Evolutionary conservation across 164 flowering plant species (phyloP).

Genomic region (Protea cynaroides): DNA sequence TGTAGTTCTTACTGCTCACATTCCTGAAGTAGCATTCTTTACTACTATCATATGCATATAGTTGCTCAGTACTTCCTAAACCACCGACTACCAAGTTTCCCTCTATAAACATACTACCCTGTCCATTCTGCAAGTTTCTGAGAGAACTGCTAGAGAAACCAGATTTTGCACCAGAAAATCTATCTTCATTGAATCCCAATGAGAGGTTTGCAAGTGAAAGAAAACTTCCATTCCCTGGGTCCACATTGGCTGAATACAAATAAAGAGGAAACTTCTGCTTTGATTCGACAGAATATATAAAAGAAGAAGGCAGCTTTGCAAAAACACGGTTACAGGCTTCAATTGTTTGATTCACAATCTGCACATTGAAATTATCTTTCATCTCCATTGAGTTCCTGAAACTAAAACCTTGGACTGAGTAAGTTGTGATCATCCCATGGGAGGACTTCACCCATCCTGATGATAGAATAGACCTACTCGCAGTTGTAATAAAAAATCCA

Average conservation of each 20-base stretch:
- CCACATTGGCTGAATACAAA: conserved; percentile 28
- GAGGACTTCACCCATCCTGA: conserved; percentile 82
- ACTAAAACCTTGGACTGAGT: conserved; percentile 34
- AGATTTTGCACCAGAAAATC: not conserved
- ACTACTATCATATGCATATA: conserved; percentile 34
- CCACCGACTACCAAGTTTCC: conserved; percentile 52
- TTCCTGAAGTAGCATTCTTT: conserved; percentile 71
- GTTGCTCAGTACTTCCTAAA: conserved; percentile 57
- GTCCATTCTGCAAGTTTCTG: conserved; percentile 49
- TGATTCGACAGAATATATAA: conserved; percentile 14
- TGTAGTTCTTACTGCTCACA: conserved; percentile 73
- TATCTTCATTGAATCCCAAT: conserved; percentile 46
- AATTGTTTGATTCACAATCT: conserved; percentile 64
- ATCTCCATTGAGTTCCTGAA: conserved; percentile 50
- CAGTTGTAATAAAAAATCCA: conserved; percentile 53
- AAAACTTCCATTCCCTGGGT: conserved; percentile 35
- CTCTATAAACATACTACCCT: conserved; percentile 54
- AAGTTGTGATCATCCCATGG: conserved; percentile 50
- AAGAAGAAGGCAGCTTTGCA: conserved; percentile 22
- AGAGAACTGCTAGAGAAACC: conserved; percentile 28
- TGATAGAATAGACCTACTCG: conserved; percentile 34
- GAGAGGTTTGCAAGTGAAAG: conserved; percentile 34
- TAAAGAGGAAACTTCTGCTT: conserved; percentile 36
- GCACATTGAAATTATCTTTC: conserved; percentile 48
- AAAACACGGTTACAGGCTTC: conserved; percentile 30